Evolutionary conservation across 2,329 filamentous ascomycete species (phyloP).

Genomic region (Diatrype stigma): DNA sequence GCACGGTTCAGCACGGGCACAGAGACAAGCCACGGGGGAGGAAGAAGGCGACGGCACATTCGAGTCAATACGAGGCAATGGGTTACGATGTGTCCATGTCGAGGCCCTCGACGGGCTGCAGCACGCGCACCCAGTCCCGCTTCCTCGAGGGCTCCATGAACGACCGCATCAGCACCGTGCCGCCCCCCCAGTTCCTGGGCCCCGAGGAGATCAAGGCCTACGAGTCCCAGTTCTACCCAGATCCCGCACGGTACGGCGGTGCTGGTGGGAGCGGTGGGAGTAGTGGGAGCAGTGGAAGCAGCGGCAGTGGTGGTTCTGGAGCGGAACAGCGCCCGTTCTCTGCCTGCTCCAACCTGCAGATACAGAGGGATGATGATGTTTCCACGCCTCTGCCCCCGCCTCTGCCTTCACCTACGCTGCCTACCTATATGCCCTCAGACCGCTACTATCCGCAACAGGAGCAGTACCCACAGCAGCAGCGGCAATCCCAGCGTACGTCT

Average conservation of each 20-base stretch:
- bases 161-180: slow-evolving; percentile 68
- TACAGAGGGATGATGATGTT: slow-evolving; percentile 3
- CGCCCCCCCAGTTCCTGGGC: slow-evolving; percentile 63
- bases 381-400: too few relatives aligned
- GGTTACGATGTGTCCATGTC: slow-evolving; percentile 24
- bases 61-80: slow-evolving; percentile 20
- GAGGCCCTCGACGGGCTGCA: slow-evolving; percentile 36
- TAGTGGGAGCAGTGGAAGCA: too few relatives aligned
- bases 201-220: slow-evolving; percentile 24
- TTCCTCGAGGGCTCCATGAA: slow-evolving; percentile 84
- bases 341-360: slow-evolving; percentile 17
- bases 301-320: not conserved
- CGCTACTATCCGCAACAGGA: slow-evolving; percentile 3
- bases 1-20: too few relatives aligned
- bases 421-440: too few relatives aligned
- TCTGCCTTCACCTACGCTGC: too few relatives aligned
- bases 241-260: not conserved
- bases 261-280: not conserved
- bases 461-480: slow-evolving; percentile 2
- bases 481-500: slow-evolving; percentile 7
- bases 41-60: slow-evolving; percentile 9
- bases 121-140: slow-evolving; percentile 32
- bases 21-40: not conserved
- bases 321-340: slow-evolving; percentile 12
- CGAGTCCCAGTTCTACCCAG: slow-evolving; percentile 26